Percentiles rank a stretch among this genome's conserved stretches.
Evolutionary conservation across 352 stramenopile species (phyloP).

Genomic region (Phytophthora pistaciae): DNA sequence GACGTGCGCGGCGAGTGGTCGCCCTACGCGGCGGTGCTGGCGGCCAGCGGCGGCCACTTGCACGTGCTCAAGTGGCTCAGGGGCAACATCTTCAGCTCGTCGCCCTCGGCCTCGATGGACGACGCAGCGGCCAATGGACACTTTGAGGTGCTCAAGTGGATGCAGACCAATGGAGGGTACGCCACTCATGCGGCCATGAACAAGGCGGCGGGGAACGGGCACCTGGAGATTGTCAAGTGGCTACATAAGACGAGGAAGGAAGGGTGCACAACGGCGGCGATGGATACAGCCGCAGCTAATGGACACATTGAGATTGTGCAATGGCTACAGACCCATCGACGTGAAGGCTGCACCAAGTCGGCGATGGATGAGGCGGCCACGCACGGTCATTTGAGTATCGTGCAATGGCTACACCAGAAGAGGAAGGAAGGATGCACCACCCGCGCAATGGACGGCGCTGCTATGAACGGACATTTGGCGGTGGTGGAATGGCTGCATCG

Average conservation of each 20-base stretch:
- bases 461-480: slow-evolving; percentile 34
- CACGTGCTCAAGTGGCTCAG: slow-evolving; percentile 36
- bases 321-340: slow-evolving; percentile 32
- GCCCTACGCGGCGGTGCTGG: slow-evolving; percentile 40
- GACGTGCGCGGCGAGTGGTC: slow-evolving; percentile 41
- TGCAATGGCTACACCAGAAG: slow-evolving; percentile 35
- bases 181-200: slow-evolving; percentile 37
- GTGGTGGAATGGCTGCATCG: slow-evolving; percentile 39
- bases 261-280: slow-evolving; percentile 34
- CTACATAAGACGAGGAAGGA: slow-evolving; percentile 39
- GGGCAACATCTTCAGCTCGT: slow-evolving; percentile 34
- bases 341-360: slow-evolving; percentile 36
- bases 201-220: slow-evolving; percentile 36
- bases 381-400: slow-evolving; percentile 29
- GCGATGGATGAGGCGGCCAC: slow-evolving; percentile 43
- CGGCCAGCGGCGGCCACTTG: slow-evolving; percentile 45
- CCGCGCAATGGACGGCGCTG: slow-evolving; percentile 34
- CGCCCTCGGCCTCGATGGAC: slow-evolving; percentile 35
- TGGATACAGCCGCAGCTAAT: slow-evolving; percentile 36
- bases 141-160: slow-evolving; percentile 33
- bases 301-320: slow-evolving; percentile 37
- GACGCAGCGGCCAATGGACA: slow-evolving; percentile 36
- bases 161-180: slow-evolving; percentile 30
- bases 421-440: slow-evolving; percentile 41
- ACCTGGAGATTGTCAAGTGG: slow-evolving; percentile 37